phyloP scores from a whole-genome alignment of 202 grass and related monocot genomes.

The Carex arenaria region DNA sequence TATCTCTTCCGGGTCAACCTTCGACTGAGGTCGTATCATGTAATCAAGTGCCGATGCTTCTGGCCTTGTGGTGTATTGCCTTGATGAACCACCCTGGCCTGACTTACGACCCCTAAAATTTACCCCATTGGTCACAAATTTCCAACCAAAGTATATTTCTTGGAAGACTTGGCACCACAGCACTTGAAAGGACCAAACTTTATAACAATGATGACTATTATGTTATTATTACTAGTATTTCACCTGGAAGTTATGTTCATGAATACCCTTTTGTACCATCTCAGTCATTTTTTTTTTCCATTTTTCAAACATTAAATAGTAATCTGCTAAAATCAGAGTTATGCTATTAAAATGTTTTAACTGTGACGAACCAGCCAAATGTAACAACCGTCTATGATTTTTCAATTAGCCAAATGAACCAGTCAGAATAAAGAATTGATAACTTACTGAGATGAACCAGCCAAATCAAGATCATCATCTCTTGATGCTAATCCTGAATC shows the following conservation, averaged over 20 bases:
- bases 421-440: not conserved
- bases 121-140: not conserved
- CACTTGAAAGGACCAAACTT: not conserved
- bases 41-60: conserved; percentile 95
- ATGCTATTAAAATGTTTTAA: not conserved
- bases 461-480: conserved; percentile 78
- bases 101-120: conserved; percentile 43
- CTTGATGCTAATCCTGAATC: conserved; percentile 55
- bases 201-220: not conserved
- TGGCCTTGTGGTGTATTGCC: conserved; percentile 78
- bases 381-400: too few species aligned
- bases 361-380: too few species aligned
- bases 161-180: not conserved
- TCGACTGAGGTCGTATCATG: conserved; percentile 79
- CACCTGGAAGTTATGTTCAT: not conserved
- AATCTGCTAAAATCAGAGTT: not conserved
- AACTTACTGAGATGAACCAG: conserved; percentile 86
- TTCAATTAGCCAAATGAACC: too few species aligned
- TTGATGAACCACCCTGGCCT: conserved; percentile 48
- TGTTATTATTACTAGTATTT: not conserved
- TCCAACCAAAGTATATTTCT: not conserved
- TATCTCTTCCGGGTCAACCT: conserved; percentile 76
- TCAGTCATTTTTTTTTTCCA: not conserved
- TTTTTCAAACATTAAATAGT: not conserved
- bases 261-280: not conserved